A percentile compares a stretch with the other conserved stretches of the same genome.
These are phyloP conservation scores for Multifurca ochricompacta DNA, from an alignment of 768 basidiomycete genomes.

Conservation along the genomic window DNA sequence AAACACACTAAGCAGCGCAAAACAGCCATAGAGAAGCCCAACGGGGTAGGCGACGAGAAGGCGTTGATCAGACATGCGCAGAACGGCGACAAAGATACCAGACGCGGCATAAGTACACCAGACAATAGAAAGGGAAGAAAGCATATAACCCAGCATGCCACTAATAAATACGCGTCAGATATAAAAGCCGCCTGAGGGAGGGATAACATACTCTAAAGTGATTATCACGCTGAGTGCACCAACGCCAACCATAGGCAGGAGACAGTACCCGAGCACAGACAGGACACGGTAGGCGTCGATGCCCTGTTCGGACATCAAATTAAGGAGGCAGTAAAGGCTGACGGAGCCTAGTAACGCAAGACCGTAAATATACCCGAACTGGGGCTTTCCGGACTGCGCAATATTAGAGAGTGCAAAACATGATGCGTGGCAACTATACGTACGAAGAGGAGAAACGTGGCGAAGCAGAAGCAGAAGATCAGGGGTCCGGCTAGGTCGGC, in stretches of 20 bases:
- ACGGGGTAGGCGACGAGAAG: constrained; percentile 95
- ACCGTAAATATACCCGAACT: constrained; percentile 98
- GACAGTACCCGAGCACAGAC: constrained; percentile 93
- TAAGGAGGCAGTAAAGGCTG: constrained; percentile 89
- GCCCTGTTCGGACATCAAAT: constrained; percentile 91
- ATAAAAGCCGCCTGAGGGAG: constrained; percentile 5
- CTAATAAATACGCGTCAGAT: constrained; percentile 33
- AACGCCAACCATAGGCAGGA: constrained; percentile 94
- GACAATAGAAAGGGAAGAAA: constrained; percentile 74
- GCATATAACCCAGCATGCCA: constrained; percentile 75
- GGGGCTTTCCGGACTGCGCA: constrained; percentile 88
- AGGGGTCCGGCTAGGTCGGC: constrained; percentile 96
- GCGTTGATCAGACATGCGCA: constrained; percentile 93
- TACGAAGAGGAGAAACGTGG: constrained; percentile 84
- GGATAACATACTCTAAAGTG: constrained; percentile 69
- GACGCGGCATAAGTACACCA: constrained; percentile 99
- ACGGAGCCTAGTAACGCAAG: constrained; percentile 91
- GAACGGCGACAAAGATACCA: constrained; percentile 89
- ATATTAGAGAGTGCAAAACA: not conserved
- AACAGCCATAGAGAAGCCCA: constrained; percentile 88
- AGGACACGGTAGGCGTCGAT: constrained; percentile 95
- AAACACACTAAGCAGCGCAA: constrained; percentile 89
- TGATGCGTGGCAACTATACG: constrained; percentile 29
- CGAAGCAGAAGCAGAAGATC: constrained; percentile 93
- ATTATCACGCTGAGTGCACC: constrained; percentile 82